Conservation (phyloP, 2,329 filamentous ascomycete species). For the Aspergillus sp. region DNA sequence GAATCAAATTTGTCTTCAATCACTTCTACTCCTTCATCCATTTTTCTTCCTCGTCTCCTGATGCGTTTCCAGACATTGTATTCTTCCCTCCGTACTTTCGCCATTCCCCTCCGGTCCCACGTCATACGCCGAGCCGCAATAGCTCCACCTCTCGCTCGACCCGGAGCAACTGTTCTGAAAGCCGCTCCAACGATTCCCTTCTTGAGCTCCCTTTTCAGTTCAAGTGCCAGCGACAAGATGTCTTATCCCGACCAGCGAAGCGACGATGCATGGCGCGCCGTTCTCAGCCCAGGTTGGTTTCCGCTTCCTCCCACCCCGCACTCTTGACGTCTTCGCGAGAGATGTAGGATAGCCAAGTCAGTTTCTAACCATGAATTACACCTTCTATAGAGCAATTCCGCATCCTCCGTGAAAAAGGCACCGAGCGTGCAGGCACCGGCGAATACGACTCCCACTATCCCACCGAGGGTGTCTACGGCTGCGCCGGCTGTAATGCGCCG, state of each 20-base stretch:
- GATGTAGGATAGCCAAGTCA: background rate
- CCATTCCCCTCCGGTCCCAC: conserved; percentile 19
- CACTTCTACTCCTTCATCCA: background rate
- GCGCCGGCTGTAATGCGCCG: conserved; percentile 80
- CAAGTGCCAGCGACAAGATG: conserved; percentile 49
- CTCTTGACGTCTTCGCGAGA: too few species aligned
- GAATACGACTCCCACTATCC: conserved; percentile 86
- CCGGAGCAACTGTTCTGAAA: conserved; percentile 42
- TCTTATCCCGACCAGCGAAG: conserved; percentile 76
- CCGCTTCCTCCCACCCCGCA: conserved; percentile 38
- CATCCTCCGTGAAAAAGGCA: conserved; percentile 87
- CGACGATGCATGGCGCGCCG: conserved; percentile 83
- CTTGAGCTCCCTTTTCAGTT: conserved; percentile 71
- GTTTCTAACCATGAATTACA: background rate
- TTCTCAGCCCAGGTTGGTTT: conserved; percentile 68
- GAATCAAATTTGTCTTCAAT: background rate
- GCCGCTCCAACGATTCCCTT: conserved; percentile 81
- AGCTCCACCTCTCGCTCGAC: conserved; percentile 22
- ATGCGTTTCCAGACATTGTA: conserved; percentile 28
- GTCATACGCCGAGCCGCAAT: conserved; percentile 21
- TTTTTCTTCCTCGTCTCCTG: conserved; percentile 7
- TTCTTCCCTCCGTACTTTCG: conserved; percentile 19
- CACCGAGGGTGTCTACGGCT: conserved; percentile 74
- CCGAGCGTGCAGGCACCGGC: conserved; percentile 76
- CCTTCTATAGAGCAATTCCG: conserved; percentile 81